phyloP scores from a whole-genome alignment of 768 basidiomycete genomes.

The Psilocybe subaeruginosa region DNA sequence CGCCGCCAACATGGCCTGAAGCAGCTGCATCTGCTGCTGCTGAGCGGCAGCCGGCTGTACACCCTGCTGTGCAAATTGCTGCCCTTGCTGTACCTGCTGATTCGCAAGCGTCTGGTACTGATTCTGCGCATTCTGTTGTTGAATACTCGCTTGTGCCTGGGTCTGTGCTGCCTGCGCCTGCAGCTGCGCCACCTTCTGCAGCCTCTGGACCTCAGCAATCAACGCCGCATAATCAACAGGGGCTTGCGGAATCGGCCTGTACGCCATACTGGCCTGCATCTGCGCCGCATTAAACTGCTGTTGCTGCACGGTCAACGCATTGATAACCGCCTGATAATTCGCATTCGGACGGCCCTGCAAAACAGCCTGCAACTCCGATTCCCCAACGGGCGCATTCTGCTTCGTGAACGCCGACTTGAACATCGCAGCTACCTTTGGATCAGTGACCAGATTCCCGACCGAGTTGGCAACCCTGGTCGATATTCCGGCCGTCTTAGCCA shows the following conservation, averaged over 20 bases:
- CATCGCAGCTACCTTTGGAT: constrained; percentile 12
- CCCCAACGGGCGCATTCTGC: constrained; percentile 18
- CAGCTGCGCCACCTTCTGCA: constrained; percentile 12
- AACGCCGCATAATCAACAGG: constrained; percentile 24
- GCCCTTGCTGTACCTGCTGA: constrained; percentile 1
- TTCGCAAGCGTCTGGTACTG: not conserved
- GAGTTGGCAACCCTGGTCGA: constrained; percentile 4
- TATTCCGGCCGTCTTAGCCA: constrained; percentile 10
- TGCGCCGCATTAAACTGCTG: constrained; percentile 21
- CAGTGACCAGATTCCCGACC: constrained; percentile 19
- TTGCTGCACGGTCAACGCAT: constrained; percentile 33
- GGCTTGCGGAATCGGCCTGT: constrained; percentile 13
- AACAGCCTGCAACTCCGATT: constrained; percentile 32
- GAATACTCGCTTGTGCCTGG: constrained; percentile 1
- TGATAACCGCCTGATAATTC: constrained; percentile 35
- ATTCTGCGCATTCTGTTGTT: constrained; percentile 14
- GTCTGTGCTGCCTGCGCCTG: not conserved
- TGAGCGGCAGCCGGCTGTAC: constrained; percentile 4
- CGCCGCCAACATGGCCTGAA: not conserved
- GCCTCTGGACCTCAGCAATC: constrained; percentile 23
- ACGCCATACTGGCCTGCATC: constrained; percentile 20
- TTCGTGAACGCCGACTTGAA: constrained; percentile 20
- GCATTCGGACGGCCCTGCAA: constrained; percentile 32
- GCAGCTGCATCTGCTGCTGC: constrained; percentile 1
- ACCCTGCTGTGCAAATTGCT: constrained; percentile 10